Evolutionary conservation across 352 stramenopile genomes (phyloP), one percentile per base, ranked within the genome.

Genomic region (Pythium phragmitis): DNA sequence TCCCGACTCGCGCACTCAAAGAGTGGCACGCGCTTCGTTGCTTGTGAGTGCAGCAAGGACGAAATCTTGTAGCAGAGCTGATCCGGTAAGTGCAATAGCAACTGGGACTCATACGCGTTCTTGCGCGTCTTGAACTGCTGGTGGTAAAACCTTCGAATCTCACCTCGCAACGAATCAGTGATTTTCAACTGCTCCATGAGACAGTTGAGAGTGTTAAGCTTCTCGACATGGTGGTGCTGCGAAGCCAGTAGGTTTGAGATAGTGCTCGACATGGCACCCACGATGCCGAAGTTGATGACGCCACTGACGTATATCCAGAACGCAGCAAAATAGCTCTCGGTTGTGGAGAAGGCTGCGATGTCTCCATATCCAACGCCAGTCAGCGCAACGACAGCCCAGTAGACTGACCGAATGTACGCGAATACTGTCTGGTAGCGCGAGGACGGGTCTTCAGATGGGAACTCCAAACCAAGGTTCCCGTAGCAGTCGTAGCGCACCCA

Each of bases 201-300:
- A 17, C 65, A 74, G 43, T 91, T 92, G 3, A 92, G 51, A 1
- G 72, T 72, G 36, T 89, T 90, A 19, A 94, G 59, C 19, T 82
- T 83, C 55, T 94, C 85, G 3, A 91, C 75, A 28, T 87, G 72
- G 34, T 89, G 78, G 21, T 85, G 85, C 53, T 87, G 77, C 0
- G 69, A 70, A 0, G 82, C 83, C 36, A 89, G 76, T 1, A 87
- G 71, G n/a, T 83, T 89, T 1, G 82, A 79, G 55, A 94, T 88
- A 0, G 79, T 91, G 46, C 77, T 91, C 4, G 83, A 94, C 78
- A 94, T 94, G 1, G 85, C 85, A 1, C 83, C 85, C 2, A 94
- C 76, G 11, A 90, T 77, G 5, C 71, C 82, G 66, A 91, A 94
- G 60, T 94, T 94, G 55, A 94, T 77, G 30, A 92, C 77, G 2